These are phyloP conservation scores for Hibiscus tridactylites DNA, from an alignment of 345 rosid genomes.

Conservation along the genomic window DNA sequence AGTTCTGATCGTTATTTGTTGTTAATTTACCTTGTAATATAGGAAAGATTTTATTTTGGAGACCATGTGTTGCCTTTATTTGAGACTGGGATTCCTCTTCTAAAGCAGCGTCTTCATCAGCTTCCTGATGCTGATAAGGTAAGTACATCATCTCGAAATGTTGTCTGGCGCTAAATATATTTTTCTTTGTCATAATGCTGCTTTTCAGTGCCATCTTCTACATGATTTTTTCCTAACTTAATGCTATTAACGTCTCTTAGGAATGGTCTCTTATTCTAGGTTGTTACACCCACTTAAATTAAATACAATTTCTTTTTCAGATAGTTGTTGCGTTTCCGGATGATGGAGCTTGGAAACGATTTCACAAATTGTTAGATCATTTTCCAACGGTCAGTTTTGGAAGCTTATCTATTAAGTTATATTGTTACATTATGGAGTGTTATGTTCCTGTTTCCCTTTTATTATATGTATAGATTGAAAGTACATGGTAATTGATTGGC, in stretches of 20 bases:
- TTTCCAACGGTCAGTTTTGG: slow-evolving; percentile 59
- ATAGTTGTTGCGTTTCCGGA: slow-evolving; percentile 92
- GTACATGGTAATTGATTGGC: slow-evolving; percentile 19
- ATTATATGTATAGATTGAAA: slow-evolving; percentile 2
- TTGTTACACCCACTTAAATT: background rate
- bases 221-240: background rate
- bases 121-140: slow-evolving; percentile 74
- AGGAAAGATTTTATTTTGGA: slow-evolving; percentile 97
- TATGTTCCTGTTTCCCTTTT: background rate
- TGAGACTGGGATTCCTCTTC: slow-evolving; percentile 91
- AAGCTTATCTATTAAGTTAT: background rate
- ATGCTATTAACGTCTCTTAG: background rate
- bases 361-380: slow-evolving; percentile 81
- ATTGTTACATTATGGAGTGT: background rate
- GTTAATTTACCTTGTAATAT: slow-evolving; percentile 15
- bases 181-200: slow-evolving; percentile 5
- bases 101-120: slow-evolving; percentile 74
- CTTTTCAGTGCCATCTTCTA: background rate
- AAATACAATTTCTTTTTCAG: slow-evolving; percentile 27
- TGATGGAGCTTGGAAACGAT: slow-evolving; percentile 99
- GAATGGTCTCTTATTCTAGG: background rate
- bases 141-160: slow-evolving; percentile 14
- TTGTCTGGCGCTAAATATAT: background rate
- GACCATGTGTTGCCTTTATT: slow-evolving; percentile 95
- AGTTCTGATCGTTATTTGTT: background rate